Evolutionary conservation across 352 stramenopile genomes (phyloP).

Genomic region (Poterioochromonas sp.): DNA sequence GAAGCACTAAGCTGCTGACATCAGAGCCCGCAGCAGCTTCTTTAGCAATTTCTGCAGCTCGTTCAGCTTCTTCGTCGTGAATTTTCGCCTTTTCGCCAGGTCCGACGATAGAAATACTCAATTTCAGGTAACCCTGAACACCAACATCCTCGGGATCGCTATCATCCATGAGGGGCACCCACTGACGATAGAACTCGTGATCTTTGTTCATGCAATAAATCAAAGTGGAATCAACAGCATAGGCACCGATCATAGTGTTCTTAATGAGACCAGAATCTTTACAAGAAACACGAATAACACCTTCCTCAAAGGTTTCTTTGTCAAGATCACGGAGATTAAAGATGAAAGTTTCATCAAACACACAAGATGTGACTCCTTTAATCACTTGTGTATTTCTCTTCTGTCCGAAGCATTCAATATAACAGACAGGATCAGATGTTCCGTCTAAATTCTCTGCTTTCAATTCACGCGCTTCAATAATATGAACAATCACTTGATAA

Average conservation of each 20-base stretch:
- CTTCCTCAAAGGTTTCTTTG: slow-evolving; percentile 45
- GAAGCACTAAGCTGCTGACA: slow-evolving; percentile 14
- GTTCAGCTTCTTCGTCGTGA: slow-evolving; percentile 41
- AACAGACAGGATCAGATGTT: slow-evolving; percentile 77
- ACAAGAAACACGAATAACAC: slow-evolving; percentile 37
- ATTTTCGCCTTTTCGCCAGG: slow-evolving; percentile 58
- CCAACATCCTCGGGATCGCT: slow-evolving; percentile 63
- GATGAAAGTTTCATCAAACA: slow-evolving; percentile 78
- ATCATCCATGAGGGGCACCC: slow-evolving; percentile 74
- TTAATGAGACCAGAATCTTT: slow-evolving; percentile 31
- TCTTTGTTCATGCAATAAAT: slow-evolving; percentile 44
- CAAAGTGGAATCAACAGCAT: slow-evolving; percentile 59
- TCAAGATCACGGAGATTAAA: slow-evolving; percentile 65
- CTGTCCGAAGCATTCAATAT: slow-evolving; percentile 67
- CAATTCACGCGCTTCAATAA: slow-evolving; percentile 73
- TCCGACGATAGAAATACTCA: slow-evolving; percentile 71
- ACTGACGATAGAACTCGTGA: slow-evolving; percentile 74
- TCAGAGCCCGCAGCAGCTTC: slow-evolving; percentile 35
- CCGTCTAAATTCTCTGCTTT: slow-evolving; percentile 70
- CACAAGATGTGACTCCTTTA: slow-evolving; percentile 51
- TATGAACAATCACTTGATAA: slow-evolving; percentile 66
- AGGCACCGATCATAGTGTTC: slow-evolving; percentile 72
- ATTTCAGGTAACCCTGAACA: slow-evolving; percentile 75
- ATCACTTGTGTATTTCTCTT: slow-evolving; percentile 64
- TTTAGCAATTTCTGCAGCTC: slow-evolving; percentile 34